Evolutionary conservation across 2,329 filamentous ascomycete species (phyloP).

Genomic region (Lecanicillium sp.): DNA sequence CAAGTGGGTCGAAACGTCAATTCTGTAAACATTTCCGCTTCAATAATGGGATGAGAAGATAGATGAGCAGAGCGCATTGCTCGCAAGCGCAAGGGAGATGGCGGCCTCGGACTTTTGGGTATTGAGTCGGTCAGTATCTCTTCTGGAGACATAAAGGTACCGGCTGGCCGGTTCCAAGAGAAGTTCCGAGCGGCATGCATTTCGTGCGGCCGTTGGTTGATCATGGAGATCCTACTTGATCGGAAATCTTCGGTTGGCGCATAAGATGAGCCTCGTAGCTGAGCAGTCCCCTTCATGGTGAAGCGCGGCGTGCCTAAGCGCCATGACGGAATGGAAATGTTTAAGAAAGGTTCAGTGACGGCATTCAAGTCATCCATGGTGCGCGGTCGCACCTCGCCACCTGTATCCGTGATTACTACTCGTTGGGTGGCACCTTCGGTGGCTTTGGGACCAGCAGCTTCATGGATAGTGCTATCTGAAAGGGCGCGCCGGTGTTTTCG

Average conservation of each 20-base stretch:
- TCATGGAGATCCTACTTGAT: conserved; percentile 49
- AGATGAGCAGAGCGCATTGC: conserved; percentile 37
- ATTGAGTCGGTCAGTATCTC: conserved; percentile 17
- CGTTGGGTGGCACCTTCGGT: conserved; percentile 62
- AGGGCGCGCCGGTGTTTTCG: conserved; percentile 51
- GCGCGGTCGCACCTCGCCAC: conserved; percentile 49
- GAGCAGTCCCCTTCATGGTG: conserved; percentile 64
- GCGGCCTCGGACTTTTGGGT: conserved; percentile 17
- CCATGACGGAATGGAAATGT: conserved; percentile 76
- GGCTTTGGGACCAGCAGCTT: conserved; percentile 43
- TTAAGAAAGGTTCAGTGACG: conserved; percentile 45
- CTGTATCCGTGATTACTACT: conserved; percentile 63
- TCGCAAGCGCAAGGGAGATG: conserved; percentile 32
- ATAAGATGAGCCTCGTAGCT: conserved; percentile 74
- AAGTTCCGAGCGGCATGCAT: conserved; percentile 17
- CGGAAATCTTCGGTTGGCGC: conserved; percentile 64
- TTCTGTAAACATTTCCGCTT: conserved; percentile 72
- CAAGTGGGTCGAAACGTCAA: conserved; percentile 71
- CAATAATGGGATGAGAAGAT: conserved; percentile 44
- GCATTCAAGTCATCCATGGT: conserved; percentile 50
- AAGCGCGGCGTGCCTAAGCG: conserved; percentile 76
- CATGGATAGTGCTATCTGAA: conserved; percentile 71
- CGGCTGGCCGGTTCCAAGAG: conserved; percentile 2
- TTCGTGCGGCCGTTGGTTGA: conserved; percentile 28
- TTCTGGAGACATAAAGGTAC: conserved; percentile 20